Evolutionary conservation across 1,139 yeast genomes (phyloP).

Genomic region (Arxiozyma slooffiae): DNA sequence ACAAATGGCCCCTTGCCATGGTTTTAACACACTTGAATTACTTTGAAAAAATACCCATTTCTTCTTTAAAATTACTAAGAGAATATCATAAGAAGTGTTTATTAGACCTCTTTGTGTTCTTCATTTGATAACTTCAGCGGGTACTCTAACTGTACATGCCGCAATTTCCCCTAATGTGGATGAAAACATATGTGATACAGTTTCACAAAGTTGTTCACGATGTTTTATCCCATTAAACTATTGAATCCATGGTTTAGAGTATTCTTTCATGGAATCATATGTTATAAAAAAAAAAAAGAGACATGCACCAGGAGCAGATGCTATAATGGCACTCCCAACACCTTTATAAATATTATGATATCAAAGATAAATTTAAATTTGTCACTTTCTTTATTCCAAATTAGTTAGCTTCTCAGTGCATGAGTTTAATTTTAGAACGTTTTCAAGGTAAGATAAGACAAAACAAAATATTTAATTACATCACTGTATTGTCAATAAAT

Average conservation of each 20-base stretch:
- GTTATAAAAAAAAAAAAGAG: slow-evolving; percentile 83
- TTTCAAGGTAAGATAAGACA: too few species aligned
- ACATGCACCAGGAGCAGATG: slow-evolving; percentile 91
- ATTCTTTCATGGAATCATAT: slow-evolving; percentile 64
- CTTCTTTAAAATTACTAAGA: slow-evolving; percentile 54
- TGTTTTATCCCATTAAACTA: slow-evolving; percentile 4
- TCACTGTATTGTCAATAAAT: too few species aligned
- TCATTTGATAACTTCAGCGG: slow-evolving; percentile 93
- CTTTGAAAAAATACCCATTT: slow-evolving; percentile 35
- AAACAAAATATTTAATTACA: too few species aligned
- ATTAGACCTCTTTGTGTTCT: slow-evolving; percentile 68
- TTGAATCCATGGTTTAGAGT: slow-evolving; percentile 40
- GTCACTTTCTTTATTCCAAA: too few species aligned
- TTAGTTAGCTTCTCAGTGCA: too few species aligned
- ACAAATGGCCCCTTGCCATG: slow-evolving; percentile 79
- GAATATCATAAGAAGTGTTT: slow-evolving; percentile 53
- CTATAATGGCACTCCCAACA: slow-evolving; percentile 84
- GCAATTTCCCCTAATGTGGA: slow-evolving; percentile 87
- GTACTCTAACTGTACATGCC: slow-evolving; percentile 90
- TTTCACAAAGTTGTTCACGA: slow-evolving; percentile 32
- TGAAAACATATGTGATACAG: slow-evolving; percentile 63
- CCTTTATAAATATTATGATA: slow-evolving; percentile 87
- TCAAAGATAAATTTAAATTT: too few species aligned
- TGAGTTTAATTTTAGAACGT: too few species aligned
- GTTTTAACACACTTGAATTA: slow-evolving; percentile 34